Evolutionary conservation across 176 grass and related monocot genomes (phyloP).

Genomic region (Alopecurus myosuroides): DNA sequence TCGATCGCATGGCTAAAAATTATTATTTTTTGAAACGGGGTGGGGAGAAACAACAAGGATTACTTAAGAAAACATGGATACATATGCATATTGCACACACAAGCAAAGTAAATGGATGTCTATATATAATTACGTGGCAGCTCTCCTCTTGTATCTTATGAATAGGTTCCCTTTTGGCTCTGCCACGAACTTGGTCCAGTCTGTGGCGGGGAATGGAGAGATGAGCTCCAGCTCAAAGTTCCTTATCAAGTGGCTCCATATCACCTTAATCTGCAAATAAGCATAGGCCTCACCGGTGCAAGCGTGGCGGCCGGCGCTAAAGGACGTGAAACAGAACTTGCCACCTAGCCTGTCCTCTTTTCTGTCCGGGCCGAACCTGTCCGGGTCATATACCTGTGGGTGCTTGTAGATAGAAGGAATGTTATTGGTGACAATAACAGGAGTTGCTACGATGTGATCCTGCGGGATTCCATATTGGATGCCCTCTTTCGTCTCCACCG

Average conservation of each 20-base stretch:
- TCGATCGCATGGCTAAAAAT: too few species aligned
- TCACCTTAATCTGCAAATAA: neutral
- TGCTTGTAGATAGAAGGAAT: neutral
- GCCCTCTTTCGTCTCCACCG: neutral
- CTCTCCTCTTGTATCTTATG: too few species aligned
- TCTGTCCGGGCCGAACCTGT: neutral
- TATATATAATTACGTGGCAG: too few species aligned
- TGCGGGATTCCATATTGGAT: neutral
- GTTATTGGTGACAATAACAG: neutral
- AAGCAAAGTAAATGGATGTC: too few species aligned
- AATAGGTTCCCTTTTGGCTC: neutral
- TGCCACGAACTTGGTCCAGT: conserved; percentile 7
- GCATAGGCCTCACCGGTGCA: neutral
- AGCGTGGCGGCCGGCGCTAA: neutral
- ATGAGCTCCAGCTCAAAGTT: neutral
- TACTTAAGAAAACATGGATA: too few species aligned
- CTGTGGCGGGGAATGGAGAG: neutral
- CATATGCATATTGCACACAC: too few species aligned
- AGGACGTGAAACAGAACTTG: neutral
- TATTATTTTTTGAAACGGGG: too few species aligned
- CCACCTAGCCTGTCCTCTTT: neutral
- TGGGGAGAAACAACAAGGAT: too few species aligned
- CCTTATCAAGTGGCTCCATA: neutral
- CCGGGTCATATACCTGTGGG: neutral
- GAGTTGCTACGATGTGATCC: neutral